Evolutionary conservation across 2,329 filamentous ascomycete genomes (phyloP), one percentile per base, ranked within the genome.

Genomic region (Cladosporium sp.): DNA sequence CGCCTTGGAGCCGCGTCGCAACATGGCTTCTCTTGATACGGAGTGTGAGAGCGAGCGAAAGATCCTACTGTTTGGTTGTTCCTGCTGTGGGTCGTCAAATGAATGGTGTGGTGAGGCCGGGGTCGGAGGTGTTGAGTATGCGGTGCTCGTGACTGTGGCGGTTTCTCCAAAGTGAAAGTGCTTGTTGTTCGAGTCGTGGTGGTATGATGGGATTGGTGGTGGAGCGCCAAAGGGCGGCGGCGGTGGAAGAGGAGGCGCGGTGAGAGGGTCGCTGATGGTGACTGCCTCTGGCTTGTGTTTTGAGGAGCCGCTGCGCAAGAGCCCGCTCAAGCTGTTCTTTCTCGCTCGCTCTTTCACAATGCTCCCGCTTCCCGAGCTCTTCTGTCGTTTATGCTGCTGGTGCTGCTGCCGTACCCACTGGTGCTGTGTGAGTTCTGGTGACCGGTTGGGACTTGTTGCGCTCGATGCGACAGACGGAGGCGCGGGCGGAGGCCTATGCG

Each of bases 1-100:
- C 65, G 76, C 79, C 75, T 78, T 85, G 54, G 65, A 66, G 10
- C 67, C 46, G 66, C 73, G 76, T 53, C 75, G 71, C 67, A 76
- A 66, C 75, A 77, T 76, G 1, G 36, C 36, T 46, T 65, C 58
- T 60, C 58, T 46, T 32, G 57, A 60, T 23, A 48, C 39, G 11
- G 56, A 53, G 30, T 46, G 59, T 6, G 56, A 65, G 63, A 58
- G 53, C 14, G 61, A 62, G 32, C 59, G 59, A 53, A 59, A 61
- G 58, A 58, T 64, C 53, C 36, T 66, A 32, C 36, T 62, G 43
- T 57, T 58, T 14, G 56, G 58, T 10, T 30, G 48, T 49, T 56
- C 30, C 46, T 48, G 51, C 46, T 63, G 54, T 49, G 58, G 57
- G 23, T 66, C 65, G 49, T 53, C 58, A 16, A 28, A 36, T 34